A percentile compares a stretch with the other conserved stretches of the same genome.
These are phyloP conservation scores for Sclerotiophoma versabilis DNA, from an alignment of 2,329 filamentous ascomycete species.

Conservation along the genomic window DNA sequence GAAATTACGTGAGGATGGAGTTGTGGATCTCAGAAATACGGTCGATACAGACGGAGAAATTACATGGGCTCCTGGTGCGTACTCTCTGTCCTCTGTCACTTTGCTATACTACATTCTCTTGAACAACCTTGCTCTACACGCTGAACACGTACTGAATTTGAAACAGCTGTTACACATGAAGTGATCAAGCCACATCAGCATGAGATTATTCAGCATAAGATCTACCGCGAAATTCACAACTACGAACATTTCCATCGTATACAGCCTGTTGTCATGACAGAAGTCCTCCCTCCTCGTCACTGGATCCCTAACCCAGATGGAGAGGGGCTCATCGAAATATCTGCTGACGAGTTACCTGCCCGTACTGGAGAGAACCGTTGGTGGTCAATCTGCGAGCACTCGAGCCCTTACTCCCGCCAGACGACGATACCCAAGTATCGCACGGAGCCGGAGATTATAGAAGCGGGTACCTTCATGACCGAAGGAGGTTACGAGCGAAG, in stretches of 20 bases:
- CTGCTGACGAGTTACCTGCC: constrained; percentile 51
- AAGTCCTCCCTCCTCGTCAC: constrained; percentile 62
- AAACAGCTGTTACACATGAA: constrained; percentile 60
- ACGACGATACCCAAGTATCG: constrained; percentile 19
- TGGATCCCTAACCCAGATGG: constrained; percentile 52
- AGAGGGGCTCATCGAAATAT: constrained; percentile 54
- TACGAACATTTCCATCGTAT: constrained; percentile 61
- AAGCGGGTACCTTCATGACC: constrained; percentile 49
- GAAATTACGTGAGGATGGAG: constrained; percentile 31
- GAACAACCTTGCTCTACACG: background rate
- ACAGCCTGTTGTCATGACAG: constrained; percentile 61
- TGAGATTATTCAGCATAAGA: constrained; percentile 56
- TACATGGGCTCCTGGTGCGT: constrained; percentile 50
- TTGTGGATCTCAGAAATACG: constrained; percentile 49
- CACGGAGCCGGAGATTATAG: constrained; percentile 49
- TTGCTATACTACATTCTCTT: no score
- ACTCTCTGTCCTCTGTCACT: no score
- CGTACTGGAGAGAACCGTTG: constrained; percentile 36
- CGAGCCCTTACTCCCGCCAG: constrained; percentile 15
- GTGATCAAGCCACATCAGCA: constrained; percentile 54
- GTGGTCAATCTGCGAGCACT: constrained; percentile 39
- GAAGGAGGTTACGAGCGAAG: constrained; percentile 52
- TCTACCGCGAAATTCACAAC: constrained; percentile 62
- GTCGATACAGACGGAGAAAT: constrained; percentile 49
- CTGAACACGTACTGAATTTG: constrained; percentile 15